Percentiles rank a stretch among this genome's conserved stretches.
Evolutionary conservation across 2,329 filamentous ascomycete genomes (phyloP).

Genomic region (Neofusicoccum sp.): DNA sequence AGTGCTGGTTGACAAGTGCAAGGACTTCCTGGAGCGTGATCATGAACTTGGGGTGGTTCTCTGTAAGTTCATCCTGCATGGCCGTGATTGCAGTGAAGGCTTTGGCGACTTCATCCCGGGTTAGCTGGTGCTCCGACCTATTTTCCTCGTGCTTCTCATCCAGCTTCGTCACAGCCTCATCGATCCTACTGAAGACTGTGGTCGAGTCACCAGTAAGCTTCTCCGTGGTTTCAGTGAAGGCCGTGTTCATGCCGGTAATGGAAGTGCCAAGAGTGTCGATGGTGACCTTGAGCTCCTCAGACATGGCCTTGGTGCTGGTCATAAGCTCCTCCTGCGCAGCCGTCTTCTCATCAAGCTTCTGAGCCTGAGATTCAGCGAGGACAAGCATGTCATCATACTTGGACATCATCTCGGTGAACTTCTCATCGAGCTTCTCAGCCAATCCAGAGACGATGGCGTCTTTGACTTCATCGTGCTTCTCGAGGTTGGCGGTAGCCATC

Average conservation of each 20-base stretch:
- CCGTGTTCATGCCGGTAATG: slow-evolving; percentile 50
- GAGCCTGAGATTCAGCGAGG: slow-evolving; percentile 69
- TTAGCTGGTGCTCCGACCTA: slow-evolving; percentile 78
- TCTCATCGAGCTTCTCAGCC: slow-evolving; percentile 65
- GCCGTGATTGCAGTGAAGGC: slow-evolving; percentile 70
- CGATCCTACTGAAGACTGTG: slow-evolving; percentile 79
- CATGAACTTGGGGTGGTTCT: slow-evolving; percentile 85
- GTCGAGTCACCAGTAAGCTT: slow-evolving; percentile 85
- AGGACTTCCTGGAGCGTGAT: slow-evolving; percentile 85
- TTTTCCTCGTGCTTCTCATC: slow-evolving; percentile 72
- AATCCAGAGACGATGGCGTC: slow-evolving; percentile 55
- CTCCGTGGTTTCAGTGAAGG: slow-evolving; percentile 77
- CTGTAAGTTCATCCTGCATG: slow-evolving; percentile 73
- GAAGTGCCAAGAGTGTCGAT: slow-evolving; percentile 77
- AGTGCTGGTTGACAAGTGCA: slow-evolving; percentile 78
- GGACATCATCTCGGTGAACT: slow-evolving; percentile 73
- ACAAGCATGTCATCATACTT: slow-evolving; percentile 87
- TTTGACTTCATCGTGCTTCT: slow-evolving; percentile 61
- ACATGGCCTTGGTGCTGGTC: slow-evolving; percentile 70
- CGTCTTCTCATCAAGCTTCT: slow-evolving; percentile 71
- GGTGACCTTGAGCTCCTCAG: slow-evolving; percentile 82
- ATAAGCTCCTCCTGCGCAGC: slow-evolving; percentile 71
- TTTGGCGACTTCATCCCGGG: slow-evolving; percentile 76
- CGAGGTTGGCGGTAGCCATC: slow-evolving; percentile 52
- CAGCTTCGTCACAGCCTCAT: slow-evolving; percentile 71